Evolutionary conservation across 2,329 filamentous ascomycete genomes (phyloP), one percentile per base, ranked within the genome.

Genomic region (Ceratocystis eucalypticola): DNA sequence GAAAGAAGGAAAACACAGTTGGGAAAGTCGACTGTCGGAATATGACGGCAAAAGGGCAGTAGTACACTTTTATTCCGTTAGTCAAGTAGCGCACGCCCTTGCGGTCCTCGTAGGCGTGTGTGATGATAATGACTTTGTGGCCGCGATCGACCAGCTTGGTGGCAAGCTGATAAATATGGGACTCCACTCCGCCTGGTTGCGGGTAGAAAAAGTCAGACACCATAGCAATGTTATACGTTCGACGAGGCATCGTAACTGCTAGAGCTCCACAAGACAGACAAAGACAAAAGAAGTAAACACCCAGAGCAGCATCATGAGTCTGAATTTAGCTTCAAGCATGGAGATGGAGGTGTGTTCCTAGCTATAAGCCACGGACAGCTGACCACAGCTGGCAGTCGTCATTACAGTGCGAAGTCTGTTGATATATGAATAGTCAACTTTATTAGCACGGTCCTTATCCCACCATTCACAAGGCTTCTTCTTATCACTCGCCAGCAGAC

Each of bases 151-250:
- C 91, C 71, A 99, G 85, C 82, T 97, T 99, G 67, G 88, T 90
- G 41, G 93, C 94, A 50, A 99, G 81, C 76, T 99, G 94, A 79
- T 99, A 99, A 72, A 99, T 97, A 77, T 99, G 94, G 76, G 91
- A 96, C 79, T 99, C 94, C 70, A 99, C 86, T 72, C 94, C 94
- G 74, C 94, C 92, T 64, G 94, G 93, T 73, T 97, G 93, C 15
- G 94, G 94, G 74, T 95, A 99, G 86, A 99, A 99, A 82, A 96
- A 96, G 80, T 99, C 94, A 83, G 93, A 92, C 75, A 96, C 89
- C 94, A 99, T 99, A 69, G 84, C 85, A 77, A 87, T 87, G 73
- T 85, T 87, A 76, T 86, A 87, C 41, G 81, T 83, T 70, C 79
- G 79, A 71, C 79, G 81, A 71, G 79, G 76, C 77, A 82, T 83